Base-by-base conservation (phyloP, 1,284 basidiomycete species). In the Vanrija sp. region DNA sequence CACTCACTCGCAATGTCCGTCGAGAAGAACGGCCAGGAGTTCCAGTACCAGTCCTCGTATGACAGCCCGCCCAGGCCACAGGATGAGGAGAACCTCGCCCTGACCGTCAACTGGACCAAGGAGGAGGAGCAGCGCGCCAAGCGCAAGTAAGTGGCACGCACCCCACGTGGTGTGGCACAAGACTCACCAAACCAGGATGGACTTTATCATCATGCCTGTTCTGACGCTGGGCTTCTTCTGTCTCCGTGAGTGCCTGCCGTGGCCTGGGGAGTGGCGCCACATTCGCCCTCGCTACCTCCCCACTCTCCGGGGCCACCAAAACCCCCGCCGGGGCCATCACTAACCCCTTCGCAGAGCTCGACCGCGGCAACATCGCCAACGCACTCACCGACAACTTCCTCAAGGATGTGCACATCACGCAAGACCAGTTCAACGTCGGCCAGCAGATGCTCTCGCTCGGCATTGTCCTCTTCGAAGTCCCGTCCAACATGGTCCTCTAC, bases 391-490 rank as follows among this genome's bases (percentile, higher is more conserved):
- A 63, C 50, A 54, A 53, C 36, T 64, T 66, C 47, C 46, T 68
- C 47, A 51, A 64, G 31, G 64, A 71, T 41, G 60, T 71, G 18
- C 66, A 65, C 1, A 65, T 71, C 47, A 59, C 39, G 10, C 66
- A 68, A 42, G 51, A 69, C 49, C 62, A 69, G 44, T 67, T 66
- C 64, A 68, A 68, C 55, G 61, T 63, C 47, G 65, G 67, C 1
- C 64, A 67, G 51, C 61, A 64, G 43, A 56, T 70, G 44, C 62
- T 72, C 8, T 69, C 62, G 18, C 56, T 67, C 45, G 64, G 65
- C 25, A 72, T 70, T 35, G 68, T 71, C 5, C 55, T 69, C 4
- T 61, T 66, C 44, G 68, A 71, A 25, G 59, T 71, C 19, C 68
- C 66, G 0, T 58, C 60, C 48, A 65, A 66, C 50, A 54, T 66